Base-by-base conservation (phyloP, 176 grass and related monocot species). In the Aechmea fasciata region DNA sequence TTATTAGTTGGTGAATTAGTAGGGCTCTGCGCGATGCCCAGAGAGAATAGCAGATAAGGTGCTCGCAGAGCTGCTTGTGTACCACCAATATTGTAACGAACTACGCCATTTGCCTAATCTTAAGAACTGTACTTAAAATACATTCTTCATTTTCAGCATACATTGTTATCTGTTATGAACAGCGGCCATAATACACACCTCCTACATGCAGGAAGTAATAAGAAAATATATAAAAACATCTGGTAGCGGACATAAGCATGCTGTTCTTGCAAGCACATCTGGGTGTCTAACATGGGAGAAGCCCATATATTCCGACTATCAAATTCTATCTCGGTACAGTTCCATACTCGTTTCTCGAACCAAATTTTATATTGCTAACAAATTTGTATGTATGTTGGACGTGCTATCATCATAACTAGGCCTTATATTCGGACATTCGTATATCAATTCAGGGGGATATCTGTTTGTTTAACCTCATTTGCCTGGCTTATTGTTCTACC, bases 221-320 rank as follows among this genome's bases (percentile, higher is more conserved):
- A 66, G 73, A 65, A 90, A 90, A 82, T 92, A 92, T 83, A 81
- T 92, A 65, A 87, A 83, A 70, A 87, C 83, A 67, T 97, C 86
- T 72, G 79, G 71, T 54, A 85, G 77, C 72, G 89, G 93, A 85
- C 85, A 92, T 71, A 81, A 87, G 71, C 79, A 97, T 92, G 84
- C 89, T 75, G 65, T 82, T 71, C 79, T 97, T 79, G 86, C 93
- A 70, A 97, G 89, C 81, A 89, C 80, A 64, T 87, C 48, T 62
- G 89, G 89, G 71, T 83, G 83, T 64, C 64, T 96, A 67, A 92
- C 93, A 63, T 96, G 93, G 93, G 93, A 85, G 71, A 92, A 81
- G 71, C 93, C 86, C 20, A 71, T 66, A 28, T 96, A 89, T 90
- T 87, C 86, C 69, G 93, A 92, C 75, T 96, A 87, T 79, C 73